Base-by-base conservation (phyloP, 108 stramenopile species). In the Bacterosira constricta region DNA sequence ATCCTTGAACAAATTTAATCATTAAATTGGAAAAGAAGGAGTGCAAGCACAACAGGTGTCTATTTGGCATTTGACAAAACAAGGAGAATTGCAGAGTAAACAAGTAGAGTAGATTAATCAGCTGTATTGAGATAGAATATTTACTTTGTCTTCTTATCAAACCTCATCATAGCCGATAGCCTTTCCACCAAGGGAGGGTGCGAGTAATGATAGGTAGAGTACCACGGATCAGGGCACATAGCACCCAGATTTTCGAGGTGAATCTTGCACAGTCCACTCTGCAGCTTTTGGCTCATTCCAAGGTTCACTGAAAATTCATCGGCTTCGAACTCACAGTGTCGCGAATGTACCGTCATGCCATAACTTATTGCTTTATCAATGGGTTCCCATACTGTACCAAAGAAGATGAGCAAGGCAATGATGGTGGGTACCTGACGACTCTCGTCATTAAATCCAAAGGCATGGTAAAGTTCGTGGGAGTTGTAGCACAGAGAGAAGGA, bases 161-260 rank as follows among this genome's bases (percentile, higher is more conserved):
- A 69, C 61, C 70, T 80, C 87, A 91, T 96, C 90, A 99, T 97
- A 8, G 97, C 97, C 26, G 83, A 85, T 15, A 99, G 86, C 6
- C 99, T 85, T 74, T 99, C 97, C 7, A 97, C 93, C 57, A 99
- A 72, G 25, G 98, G 96, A 20, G 99, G 99, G 71, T 99, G 99
- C 27, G 86, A 86, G 77, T 98, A 97, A 82, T 99, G 98, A 73
- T 98, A 98, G 7, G 85, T 89, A 2, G 80, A 81, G 79, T 97
- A 99, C 94, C 88, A 87, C 46, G 77, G 80, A 81, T 97, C 96
- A 25, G 90, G 90, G 63, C 87, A 85, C 93, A 97, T 94, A 49
- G 96, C 89, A 18, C 96, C 95, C 38, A 97, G 77, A 69, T 98
- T 98, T 75, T 97, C 97, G 56, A 99, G 68, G 77, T 90, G 87